Base-by-base conservation (phyloP, 805 yeast species). In the Zygotorulaspora sp. region DNA sequence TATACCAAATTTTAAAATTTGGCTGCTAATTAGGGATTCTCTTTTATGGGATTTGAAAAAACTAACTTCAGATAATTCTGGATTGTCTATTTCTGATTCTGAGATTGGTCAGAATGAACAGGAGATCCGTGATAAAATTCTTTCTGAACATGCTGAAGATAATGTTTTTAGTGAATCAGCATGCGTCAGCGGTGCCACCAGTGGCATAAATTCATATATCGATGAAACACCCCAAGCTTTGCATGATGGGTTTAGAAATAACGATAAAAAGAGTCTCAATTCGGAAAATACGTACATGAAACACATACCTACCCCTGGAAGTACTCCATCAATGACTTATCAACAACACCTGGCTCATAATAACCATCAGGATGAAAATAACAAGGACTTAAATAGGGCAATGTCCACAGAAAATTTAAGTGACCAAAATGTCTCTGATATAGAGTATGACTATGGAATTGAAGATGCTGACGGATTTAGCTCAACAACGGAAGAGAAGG, bases 1-100 rank as follows among this genome's bases (percentile, higher is more conserved):
- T 36, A 27, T 54, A 21, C 48, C 56, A 10, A 57, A 58, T 35
- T 51, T 53, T 24, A 61, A 61, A 32, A 34, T 49, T 7, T 61
- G 66, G 66, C 41, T 56, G 13, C 32, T 60, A 24, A 57, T 61
- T 31, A 45, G 62, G 17, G 63, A 61, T 39, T 51, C 63, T 5
- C 33, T 61, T 9, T 36, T 57, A 5, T 60, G 63, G 65, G 62
- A 58, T 38, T 36, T 60, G 38, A 55, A 56, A 28, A 33, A 29
- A 11, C 27, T 48, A 3, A 45, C 44, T 30, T 18, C 33, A 39
- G 44, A 30, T 26, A 38, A 20, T 14, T 29, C 37, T 11, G 39
- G 20, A 6, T 21, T 19, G 16, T 17, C 37, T 3, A 27, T 14
- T 17, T 17, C 17, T 11, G 42, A 37, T 12, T 16, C 15, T n/a